Evolutionary conservation across 768 basidiomycete genomes (phyloP).

Genomic region (Stropharia rugosoannulata): DNA sequence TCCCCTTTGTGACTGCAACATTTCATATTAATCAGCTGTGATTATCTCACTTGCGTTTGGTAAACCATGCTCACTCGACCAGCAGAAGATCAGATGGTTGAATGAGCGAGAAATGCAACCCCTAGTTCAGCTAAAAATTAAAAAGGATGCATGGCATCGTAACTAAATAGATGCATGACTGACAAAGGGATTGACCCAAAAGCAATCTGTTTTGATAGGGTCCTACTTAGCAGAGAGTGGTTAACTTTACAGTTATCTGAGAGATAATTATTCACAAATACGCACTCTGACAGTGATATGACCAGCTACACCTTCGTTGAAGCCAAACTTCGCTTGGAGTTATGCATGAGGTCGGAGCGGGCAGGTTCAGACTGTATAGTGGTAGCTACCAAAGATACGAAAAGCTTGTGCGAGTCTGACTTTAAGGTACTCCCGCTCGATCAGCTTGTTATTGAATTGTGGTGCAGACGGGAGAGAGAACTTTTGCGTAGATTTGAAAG

Average conservation of each 20-base stretch:
- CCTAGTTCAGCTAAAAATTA: constrained; percentile 17
- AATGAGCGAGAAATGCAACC: constrained; percentile 45
- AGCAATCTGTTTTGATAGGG: constrained; percentile 38
- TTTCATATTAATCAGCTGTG: background rate
- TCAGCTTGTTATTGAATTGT: constrained; percentile 29
- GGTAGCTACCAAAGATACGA: constrained; percentile 39
- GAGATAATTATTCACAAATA: background rate
- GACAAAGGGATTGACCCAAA: constrained; percentile 51
- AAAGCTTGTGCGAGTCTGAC: constrained; percentile 45
- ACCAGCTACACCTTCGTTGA: constrained; percentile 47
- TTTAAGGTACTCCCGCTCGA: constrained; percentile 42
- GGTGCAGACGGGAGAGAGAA: constrained; percentile 25
- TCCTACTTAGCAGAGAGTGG: constrained; percentile 25
- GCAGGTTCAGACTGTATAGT: background rate
- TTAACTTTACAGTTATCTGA: background rate
- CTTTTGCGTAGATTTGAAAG: constrained; percentile 12
- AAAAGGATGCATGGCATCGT: no score
- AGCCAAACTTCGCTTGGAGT: constrained; percentile 35
- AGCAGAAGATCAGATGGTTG: constrained; percentile 43
- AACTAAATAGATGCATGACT: background rate
- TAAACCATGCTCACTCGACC: constrained; percentile 32
- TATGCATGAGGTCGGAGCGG: background rate
- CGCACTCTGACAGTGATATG: constrained; percentile 48
- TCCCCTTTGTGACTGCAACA: constrained; percentile 23
- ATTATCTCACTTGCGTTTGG: no score